Percentiles rank a stretch among this genome's conserved stretches.
Conservation (phyloP, 139 green algal species). For the Medakamo hakoo region DNA sequence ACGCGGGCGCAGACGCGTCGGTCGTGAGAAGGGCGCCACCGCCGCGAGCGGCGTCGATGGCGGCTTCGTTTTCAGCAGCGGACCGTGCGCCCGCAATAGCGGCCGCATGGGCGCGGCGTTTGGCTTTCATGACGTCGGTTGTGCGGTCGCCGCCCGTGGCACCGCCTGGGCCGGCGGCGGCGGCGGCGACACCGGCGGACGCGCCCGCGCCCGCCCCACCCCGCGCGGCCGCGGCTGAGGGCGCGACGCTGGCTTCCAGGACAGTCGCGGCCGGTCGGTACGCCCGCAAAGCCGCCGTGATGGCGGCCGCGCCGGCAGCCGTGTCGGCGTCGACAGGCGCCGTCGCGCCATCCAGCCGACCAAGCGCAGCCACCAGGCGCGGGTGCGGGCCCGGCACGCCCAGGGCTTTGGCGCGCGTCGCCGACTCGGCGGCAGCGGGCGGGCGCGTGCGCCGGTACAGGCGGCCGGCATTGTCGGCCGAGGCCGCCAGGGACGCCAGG, state of each 20-base stretch:
- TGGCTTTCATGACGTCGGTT: constrained; percentile 51
- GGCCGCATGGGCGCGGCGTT: constrained; percentile 33
- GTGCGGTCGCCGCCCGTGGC: constrained; percentile 15
- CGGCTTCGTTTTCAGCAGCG: neutral
- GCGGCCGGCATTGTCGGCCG: constrained; percentile 55
- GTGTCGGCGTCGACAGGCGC: constrained; percentile 24
- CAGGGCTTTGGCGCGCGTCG: constrained; percentile 41
- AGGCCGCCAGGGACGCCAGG: constrained; percentile 19
- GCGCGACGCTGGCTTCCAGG: constrained; percentile 59
- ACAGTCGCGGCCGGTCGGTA: constrained; percentile 76
- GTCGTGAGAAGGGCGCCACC: constrained; percentile 3
- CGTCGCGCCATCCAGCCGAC: constrained; percentile 17
- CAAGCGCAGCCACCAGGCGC: constrained; percentile 40
- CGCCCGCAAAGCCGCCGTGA: constrained; percentile 37
- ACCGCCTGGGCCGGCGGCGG: constrained; percentile 21
- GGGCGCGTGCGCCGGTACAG: constrained; percentile 83
- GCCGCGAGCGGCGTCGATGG: constrained; percentile 1
- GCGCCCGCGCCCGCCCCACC: constrained; percentile 1
- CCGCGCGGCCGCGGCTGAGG: constrained; percentile 17
- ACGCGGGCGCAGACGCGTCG: too few relatives aligned
- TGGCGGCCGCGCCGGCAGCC: constrained; percentile 39
- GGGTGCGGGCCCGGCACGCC: constrained; percentile 45
- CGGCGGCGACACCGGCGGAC: constrained; percentile 1
- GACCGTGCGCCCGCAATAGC: constrained; percentile 26
- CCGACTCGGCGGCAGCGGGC: constrained; percentile 44